Evolutionary conservation across 2,329 filamentous ascomycete genomes (phyloP).

Genomic region (Talaromyces atroroseus): DNA sequence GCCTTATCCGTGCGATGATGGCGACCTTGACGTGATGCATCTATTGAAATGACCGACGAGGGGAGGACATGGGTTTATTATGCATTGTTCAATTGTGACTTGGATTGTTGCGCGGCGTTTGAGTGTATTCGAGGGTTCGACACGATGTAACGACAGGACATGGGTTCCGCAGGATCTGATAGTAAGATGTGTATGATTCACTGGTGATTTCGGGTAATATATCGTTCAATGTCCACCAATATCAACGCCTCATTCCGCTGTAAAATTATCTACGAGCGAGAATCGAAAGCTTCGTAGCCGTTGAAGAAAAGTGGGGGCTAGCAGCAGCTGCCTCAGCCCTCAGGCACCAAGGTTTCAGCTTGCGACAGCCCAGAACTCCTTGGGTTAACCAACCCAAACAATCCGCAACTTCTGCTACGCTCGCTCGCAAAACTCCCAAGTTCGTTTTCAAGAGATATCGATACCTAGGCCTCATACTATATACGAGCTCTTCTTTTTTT

Average conservation of each 20-base stretch:
- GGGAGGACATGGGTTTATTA: not conserved
- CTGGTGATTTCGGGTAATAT: not conserved
- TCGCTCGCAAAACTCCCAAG: not conserved
- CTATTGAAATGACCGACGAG: not conserved
- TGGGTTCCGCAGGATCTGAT: not conserved
- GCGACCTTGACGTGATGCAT: conserved; percentile 57
- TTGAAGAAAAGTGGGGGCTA: not conserved
- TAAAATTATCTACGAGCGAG: too few relatives aligned
- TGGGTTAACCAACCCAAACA: not conserved
- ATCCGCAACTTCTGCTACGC: not conserved
- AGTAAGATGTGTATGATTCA: not conserved
- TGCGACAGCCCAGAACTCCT: not conserved
- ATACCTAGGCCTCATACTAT: not conserved
- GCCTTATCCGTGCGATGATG: conserved; percentile 64
- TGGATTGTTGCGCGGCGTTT: conserved; percentile 1
- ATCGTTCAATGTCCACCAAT: not conserved
- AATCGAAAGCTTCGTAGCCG: too few relatives aligned
- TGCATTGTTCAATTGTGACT: not conserved
- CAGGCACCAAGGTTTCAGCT: conserved; percentile 13
- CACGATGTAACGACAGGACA: conserved; percentile 1
- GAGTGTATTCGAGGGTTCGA: not conserved
- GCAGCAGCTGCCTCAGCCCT: conserved; percentile 10
- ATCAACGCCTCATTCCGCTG: too few relatives aligned
- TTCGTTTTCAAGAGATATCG: not conserved
- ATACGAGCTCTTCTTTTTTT: not conserved